Percentiles rank a stretch among this genome's conserved stretches.
Conservation (phyloP, 768 basidiomycete species). For the Trametes gibbosa region DNA sequence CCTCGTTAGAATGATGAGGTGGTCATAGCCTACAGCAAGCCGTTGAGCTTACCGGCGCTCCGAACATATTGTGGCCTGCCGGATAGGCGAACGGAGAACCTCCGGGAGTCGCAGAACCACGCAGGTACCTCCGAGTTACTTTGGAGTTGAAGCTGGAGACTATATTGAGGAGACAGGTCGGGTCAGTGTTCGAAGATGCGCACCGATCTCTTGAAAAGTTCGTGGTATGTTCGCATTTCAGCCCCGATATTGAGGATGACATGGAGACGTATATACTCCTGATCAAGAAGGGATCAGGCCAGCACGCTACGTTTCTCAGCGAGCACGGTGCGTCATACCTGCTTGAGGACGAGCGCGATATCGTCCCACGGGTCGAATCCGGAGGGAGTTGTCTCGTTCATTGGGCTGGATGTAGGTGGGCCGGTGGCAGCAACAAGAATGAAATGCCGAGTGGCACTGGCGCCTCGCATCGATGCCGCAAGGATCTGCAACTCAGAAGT, state of each 20-base stretch:
- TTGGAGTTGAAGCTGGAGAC: conserved; percentile 20
- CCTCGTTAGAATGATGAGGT: neutral
- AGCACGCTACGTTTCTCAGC: conserved; percentile 39
- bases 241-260: conserved; percentile 49
- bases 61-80: conserved; percentile 26
- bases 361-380: conserved; percentile 28
- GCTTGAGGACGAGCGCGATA: conserved; percentile 18
- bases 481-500: conserved; percentile 12
- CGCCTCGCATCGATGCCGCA: conserved; percentile 1
- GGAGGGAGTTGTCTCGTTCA: conserved; percentile 14
- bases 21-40: neutral
- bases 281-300: conserved; percentile 32
- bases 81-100: conserved; percentile 44
- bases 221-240: conserved; percentile 44
- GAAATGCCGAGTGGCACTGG: conserved; percentile 42
- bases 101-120: conserved; percentile 40
- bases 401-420: conserved; percentile 7
- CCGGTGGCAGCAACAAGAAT: conserved; percentile 53
- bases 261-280: conserved; percentile 59
- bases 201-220: conserved; percentile 40
- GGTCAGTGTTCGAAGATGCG: neutral
- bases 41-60: conserved; percentile 5
- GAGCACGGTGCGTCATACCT: conserved; percentile 16
- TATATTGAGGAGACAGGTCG: conserved; percentile 35
- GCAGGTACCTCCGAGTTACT: conserved; percentile 27